phyloP scores from a whole-genome alignment of 2,329 filamentous ascomycete genomes.

The Pseudogymnoascus sp. region DNA sequence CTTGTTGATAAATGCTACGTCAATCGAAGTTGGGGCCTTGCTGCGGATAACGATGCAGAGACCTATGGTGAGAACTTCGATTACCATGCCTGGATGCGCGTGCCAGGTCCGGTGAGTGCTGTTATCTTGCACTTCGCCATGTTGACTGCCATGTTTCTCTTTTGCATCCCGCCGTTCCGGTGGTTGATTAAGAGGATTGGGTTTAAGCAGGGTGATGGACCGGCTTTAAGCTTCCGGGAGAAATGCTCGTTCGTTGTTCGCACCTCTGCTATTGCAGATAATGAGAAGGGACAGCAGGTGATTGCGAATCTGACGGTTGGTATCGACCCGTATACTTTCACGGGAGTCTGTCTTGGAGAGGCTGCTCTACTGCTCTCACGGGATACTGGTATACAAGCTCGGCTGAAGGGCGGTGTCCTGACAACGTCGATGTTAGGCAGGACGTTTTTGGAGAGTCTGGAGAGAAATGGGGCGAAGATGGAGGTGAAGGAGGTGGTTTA shows the following conservation, averaged over 20 bases:
- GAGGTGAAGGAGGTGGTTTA: not conserved
- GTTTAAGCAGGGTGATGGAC: constrained; percentile 48
- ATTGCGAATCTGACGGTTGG: not conserved
- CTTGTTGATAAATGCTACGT: constrained; percentile 48
- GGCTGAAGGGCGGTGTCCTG: not conserved
- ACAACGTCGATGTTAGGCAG: not conserved
- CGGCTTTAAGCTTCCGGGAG: constrained; percentile 15
- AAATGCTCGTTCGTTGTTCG: not conserved
- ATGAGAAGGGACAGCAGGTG: not conserved
- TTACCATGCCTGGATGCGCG: constrained; percentile 46
- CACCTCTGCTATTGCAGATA: not conserved
- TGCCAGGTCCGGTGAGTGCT: constrained; percentile 43
- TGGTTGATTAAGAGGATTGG: constrained; percentile 38
- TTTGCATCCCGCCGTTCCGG: constrained; percentile 32
- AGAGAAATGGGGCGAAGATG: not conserved
- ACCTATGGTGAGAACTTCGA: constrained; percentile 55
- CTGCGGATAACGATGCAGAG: constrained; percentile 31
- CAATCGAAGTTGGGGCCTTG: constrained; percentile 55
- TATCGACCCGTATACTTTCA: not conserved
- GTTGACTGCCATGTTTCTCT: constrained; percentile 35
- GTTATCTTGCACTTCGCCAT: constrained; percentile 43
- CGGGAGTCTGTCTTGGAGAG: not conserved
- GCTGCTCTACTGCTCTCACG: not conserved
- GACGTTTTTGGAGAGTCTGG: not conserved
- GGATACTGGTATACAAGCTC: not conserved